Conservation (phyloP, 148 eudicot genomes). For the Beta vulgaris region DNA sequence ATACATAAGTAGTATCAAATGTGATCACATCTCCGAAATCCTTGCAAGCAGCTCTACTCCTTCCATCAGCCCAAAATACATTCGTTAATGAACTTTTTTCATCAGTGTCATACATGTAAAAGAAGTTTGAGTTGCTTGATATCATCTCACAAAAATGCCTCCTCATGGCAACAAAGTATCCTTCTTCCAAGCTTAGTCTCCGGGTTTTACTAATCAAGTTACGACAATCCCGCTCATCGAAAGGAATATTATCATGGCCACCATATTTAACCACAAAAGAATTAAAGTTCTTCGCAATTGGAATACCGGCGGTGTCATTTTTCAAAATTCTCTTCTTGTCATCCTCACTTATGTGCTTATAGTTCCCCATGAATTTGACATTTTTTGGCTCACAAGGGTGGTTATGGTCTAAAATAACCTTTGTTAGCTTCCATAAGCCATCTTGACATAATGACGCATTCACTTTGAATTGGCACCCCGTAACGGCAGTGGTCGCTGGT, state of each 20-base stretch:
- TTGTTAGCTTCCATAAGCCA: neutral
- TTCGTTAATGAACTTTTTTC: neutral
- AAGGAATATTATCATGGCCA: conserved; percentile 12
- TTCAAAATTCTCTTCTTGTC: neutral
- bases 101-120: neutral
- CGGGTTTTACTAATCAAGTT: neutral
- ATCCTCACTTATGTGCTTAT: neutral
- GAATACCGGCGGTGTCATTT: conserved; percentile 14
- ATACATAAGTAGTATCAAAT: conserved; percentile 20
- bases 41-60: conserved; percentile 10
- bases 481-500: neutral
- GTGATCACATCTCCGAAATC: conserved; percentile 19
- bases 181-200: neutral
- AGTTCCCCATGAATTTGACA: neutral
- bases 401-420: neutral
- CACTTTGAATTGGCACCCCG: too few species aligned
- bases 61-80: conserved; percentile 24
- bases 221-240: conserved; percentile 5
- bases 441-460: neutral
- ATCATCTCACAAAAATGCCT: conserved; percentile 6
- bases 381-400: neutral
- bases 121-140: conserved; percentile 11
- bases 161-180: conserved; percentile 12
- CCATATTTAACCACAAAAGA: conserved; percentile 1
- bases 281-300: conserved; percentile 13